phyloP scores from a whole-genome alignment of 305 asterid species.

The Caryopteris hybrid region DNA sequence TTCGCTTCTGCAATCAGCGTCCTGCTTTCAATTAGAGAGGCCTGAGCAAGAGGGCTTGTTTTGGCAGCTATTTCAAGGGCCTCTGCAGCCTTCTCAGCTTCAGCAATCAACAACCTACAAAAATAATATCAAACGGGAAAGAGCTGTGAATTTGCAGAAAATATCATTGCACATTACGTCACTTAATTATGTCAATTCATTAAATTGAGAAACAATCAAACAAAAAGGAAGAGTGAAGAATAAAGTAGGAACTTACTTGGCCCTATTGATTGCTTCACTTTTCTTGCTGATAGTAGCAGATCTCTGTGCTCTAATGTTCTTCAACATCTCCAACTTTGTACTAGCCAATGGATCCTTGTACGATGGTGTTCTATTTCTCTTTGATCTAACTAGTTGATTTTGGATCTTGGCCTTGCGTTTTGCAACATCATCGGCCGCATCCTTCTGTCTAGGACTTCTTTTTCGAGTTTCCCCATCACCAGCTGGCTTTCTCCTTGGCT shows the following conservation, averaged over 20 bases:
- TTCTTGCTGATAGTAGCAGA: constrained; percentile 39
- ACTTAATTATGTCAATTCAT: too few species aligned
- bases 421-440: constrained; percentile 23
- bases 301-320: constrained; percentile 69
- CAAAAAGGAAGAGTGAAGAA: neutral
- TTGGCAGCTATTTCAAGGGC: constrained; percentile 70
- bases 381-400: constrained; percentile 32
- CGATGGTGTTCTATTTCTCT: constrained; percentile 39
- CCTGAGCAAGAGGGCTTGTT: constrained; percentile 56
- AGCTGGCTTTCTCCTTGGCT: constrained; percentile 48
- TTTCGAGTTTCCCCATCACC: constrained; percentile 38
- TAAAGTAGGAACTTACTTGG: constrained; percentile 51
- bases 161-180: neutral
- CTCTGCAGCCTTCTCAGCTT: constrained; percentile 87
- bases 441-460: constrained; percentile 34
- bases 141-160: neutral
- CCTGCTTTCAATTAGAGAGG: constrained; percentile 67
- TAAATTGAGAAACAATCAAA: neutral
- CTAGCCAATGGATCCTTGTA: constrained; percentile 79
- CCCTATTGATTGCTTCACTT: constrained; percentile 57
- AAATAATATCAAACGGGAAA: neutral
- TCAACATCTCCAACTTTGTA: constrained; percentile 77
- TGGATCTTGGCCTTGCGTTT: constrained; percentile 30
- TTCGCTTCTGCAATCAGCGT: constrained; percentile 76
- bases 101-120: constrained; percentile 74